These are phyloP conservation scores for Tolypocladium tropicale DNA, from an alignment of 2,329 filamentous ascomycete genomes.

Conservation along the genomic window DNA sequence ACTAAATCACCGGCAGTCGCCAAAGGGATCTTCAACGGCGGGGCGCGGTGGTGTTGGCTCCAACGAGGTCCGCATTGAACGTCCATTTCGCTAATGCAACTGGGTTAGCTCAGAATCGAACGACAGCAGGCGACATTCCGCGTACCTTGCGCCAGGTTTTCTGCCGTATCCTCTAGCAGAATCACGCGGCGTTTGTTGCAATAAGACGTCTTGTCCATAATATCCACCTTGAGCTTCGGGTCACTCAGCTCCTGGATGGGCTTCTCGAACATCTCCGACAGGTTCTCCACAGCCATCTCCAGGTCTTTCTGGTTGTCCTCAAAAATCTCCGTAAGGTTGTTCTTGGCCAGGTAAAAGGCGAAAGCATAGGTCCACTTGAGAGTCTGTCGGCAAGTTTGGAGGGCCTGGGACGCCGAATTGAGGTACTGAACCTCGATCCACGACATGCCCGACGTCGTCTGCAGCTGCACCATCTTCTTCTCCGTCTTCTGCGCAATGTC, in stretches of 20 bases:
- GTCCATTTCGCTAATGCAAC: conserved; percentile 31
- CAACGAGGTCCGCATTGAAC: conserved; percentile 17
- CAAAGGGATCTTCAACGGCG: conserved; percentile 1
- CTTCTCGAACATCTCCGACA: conserved; percentile 99
- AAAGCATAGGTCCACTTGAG: conserved; percentile 99
- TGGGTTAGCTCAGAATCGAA: conserved; percentile 12
- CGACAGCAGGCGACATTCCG: not conserved
- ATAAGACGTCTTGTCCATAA: conserved; percentile 97
- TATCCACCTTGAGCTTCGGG: conserved; percentile 90
- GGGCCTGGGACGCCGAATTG: conserved; percentile 80
- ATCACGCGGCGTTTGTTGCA: conserved; percentile 90
- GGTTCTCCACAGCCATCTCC: conserved; percentile 90
- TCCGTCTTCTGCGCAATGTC: conserved; percentile 95
- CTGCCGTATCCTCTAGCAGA: conserved; percentile 81
- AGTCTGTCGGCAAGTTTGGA: conserved; percentile 96
- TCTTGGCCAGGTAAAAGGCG: conserved; percentile 90
- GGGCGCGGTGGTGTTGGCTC: not conserved
- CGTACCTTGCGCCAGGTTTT: conserved; percentile 77
- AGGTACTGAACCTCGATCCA: conserved; percentile 99
- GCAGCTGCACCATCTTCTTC: conserved; percentile 96
- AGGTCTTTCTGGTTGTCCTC: conserved; percentile 98
- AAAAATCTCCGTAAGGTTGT: conserved; percentile 94
- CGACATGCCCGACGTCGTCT: conserved; percentile 88
- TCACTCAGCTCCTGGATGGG: conserved; percentile 76
- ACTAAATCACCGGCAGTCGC: not conserved